Evolutionary conservation across 352 stramenopile species (phyloP).

Genomic region (Phytophthora idaei): DNA sequence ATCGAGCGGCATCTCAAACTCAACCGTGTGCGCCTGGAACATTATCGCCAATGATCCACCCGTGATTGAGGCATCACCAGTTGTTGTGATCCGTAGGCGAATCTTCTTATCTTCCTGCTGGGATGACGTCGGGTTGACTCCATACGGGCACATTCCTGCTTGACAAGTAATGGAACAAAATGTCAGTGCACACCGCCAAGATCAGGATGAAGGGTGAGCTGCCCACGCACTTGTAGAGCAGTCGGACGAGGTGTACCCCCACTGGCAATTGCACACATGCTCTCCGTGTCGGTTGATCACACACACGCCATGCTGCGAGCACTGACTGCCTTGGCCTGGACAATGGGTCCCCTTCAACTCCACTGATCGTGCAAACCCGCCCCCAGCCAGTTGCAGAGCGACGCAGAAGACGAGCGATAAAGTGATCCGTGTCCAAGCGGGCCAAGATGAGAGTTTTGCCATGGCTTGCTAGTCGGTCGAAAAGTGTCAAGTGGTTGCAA

Average conservation of each 20-base stretch:
- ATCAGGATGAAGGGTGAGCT: neutral
- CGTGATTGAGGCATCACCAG: slow-evolving; percentile 21
- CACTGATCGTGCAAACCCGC: slow-evolving; percentile 8
- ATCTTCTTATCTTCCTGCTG: slow-evolving; percentile 58
- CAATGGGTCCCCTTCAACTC: slow-evolving; percentile 47
- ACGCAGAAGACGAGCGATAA: slow-evolving; percentile 17
- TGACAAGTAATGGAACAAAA: neutral
- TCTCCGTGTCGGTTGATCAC: slow-evolving; percentile 67
- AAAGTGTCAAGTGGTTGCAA: slow-evolving; percentile 4
- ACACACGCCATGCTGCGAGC: slow-evolving; percentile 70
- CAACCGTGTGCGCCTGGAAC: slow-evolving; percentile 74
- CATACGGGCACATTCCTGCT: slow-evolving; percentile 77
- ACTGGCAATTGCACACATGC: slow-evolving; percentile 82
- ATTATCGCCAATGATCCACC: slow-evolving; percentile 56
- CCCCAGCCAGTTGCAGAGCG: neutral
- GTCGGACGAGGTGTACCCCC: slow-evolving; percentile 65
- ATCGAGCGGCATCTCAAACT: slow-evolving; percentile 61
- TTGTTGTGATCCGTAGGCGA: slow-evolving; percentile 40
- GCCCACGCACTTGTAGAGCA: slow-evolving; percentile 59
- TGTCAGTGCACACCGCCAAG: neutral
- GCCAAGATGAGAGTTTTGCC: neutral
- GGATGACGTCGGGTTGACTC: slow-evolving; percentile 53
- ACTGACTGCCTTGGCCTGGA: slow-evolving; percentile 65
- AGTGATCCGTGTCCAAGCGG: neutral
- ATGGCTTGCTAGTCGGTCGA: neutral